Evolutionary conservation across 192 early-diverging fungal genomes (phyloP).

Genomic region (Coemansia sp.): DNA sequence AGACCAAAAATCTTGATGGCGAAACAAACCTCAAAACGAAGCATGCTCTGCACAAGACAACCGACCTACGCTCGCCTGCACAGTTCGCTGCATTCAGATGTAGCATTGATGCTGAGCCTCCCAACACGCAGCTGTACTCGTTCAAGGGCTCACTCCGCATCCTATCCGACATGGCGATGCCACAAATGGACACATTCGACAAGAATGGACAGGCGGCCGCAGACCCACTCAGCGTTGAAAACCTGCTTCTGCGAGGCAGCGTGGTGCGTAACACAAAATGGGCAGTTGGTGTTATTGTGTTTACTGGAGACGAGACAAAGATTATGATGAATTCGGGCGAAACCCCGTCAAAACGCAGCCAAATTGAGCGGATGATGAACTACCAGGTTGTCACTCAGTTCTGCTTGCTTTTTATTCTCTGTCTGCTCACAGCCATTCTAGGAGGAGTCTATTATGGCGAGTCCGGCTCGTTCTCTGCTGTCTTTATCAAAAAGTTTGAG

Average conservation of each 20-base stretch:
- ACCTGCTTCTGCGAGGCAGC: conserved; percentile 88
- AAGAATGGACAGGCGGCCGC: conserved; percentile 15
- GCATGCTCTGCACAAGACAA: conserved; percentile 64
- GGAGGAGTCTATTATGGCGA: conserved; percentile 65
- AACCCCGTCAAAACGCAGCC: conserved; percentile 89
- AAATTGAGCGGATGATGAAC: conserved; percentile 90
- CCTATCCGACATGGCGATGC: neutral
- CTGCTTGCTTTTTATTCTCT: conserved; percentile 71
- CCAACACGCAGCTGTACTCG: conserved; percentile 84
- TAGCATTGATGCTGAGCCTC: conserved; percentile 80
- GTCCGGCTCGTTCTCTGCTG: conserved; percentile 51
- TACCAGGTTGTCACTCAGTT: conserved; percentile 85
- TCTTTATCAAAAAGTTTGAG: conserved; percentile 47
- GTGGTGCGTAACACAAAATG: conserved; percentile 90
- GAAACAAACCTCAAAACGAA: conserved; percentile 97
- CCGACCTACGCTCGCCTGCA: conserved; percentile 55
- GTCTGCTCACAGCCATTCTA: conserved; percentile 66
- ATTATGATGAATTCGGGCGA: conserved; percentile 93
- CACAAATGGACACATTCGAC: conserved; percentile 12
- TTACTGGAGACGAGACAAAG: conserved; percentile 93
- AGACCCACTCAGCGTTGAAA: conserved; percentile 67
- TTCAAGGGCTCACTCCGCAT: conserved; percentile 70
- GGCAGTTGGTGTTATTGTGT: conserved; percentile 82
- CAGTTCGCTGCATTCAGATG: conserved; percentile 65
- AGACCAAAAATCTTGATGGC: conserved; percentile 98